Percentiles rank a stretch among this genome's conserved stretches.
Evolutionary conservation across 2,329 filamentous ascomycete genomes (phyloP).

Genomic region (Epicoccum sorghinum): DNA sequence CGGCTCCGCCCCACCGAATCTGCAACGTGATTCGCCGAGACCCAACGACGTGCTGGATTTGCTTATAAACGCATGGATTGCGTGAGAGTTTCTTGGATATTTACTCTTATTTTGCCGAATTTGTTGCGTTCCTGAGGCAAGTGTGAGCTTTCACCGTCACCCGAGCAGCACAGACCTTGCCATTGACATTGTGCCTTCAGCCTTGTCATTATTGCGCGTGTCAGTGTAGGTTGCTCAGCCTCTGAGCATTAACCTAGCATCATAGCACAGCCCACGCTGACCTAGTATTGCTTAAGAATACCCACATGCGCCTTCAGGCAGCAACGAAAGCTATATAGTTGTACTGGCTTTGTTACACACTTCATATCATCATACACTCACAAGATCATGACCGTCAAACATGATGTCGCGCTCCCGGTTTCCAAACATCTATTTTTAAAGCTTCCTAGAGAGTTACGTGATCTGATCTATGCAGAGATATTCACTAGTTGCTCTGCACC

Average conservation of each 20-base stretch:
- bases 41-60: not conserved
- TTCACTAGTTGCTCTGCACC: not conserved
- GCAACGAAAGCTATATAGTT: not conserved
- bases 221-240: not conserved
- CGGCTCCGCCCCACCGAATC: conserved; percentile 9
- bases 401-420: not conserved
- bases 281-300: not conserved
- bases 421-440: conserved; percentile 1
- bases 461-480: conserved; percentile 23
- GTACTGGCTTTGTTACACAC: not conserved
- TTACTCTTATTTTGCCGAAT: not conserved
- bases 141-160: not conserved
- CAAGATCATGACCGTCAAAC: not conserved
- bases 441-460: conserved; percentile 28
- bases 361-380: not conserved
- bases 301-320: conserved; percentile 5
- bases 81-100: conserved; percentile 3
- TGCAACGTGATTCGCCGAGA: conserved; percentile 5
- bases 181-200: no score
- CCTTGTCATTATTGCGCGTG: no score
- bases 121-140: not conserved
- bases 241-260: not conserved
- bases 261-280: not conserved
- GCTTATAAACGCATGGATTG: conserved; percentile 17
- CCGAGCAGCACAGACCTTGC: not conserved